Evolutionary conservation across 1,284 basidiomycete genomes (phyloP), one percentile per base, ranked within the genome.

Genomic region (Tylopilus sp.): DNA sequence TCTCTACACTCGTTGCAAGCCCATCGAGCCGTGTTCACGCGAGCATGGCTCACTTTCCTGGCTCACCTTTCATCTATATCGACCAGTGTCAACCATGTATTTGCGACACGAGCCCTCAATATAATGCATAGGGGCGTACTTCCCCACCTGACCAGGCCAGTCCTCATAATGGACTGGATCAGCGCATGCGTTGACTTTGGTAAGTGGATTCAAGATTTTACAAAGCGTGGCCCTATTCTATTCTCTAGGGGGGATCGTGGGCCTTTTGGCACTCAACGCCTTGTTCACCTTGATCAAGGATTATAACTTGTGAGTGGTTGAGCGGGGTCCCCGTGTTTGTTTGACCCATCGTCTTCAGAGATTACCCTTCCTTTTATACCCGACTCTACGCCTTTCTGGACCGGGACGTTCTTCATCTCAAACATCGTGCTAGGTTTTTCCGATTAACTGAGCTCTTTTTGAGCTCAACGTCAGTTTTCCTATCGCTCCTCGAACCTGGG

Each of bases 301-400:
- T 48, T 95, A 97, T 68, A 97, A 98, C 63, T 76, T 99, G 92
- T 90, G 58, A 64, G 89, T 75, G 35, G 35, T 34, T 35, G 8
- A 26, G 50, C 13, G 21, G 40, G 5, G 12, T 35, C 19, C 30
- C 13, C 13, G 41, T 23, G 10, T 38, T 28, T 40, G 15, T 51
- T 43, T 55, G 42, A 51, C 18, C 10, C 26, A 3, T 39, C 13
- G 16, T 31, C 30, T 41, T 19, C 51, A 94, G 92, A 28, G 95
- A 98, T 65, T 98, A 97, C 63, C 96, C 97, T 4, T 86, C 84
- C 9, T 98, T 99, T 71, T 99, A 97, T 74, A 89, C 85, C 4
- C 82, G 88, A n/a, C 77, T 99, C 3, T 99, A 99, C 61, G 79
- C 82, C 1, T 89, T 98, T 63, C 77, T 99, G 11, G 88, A 93